Evolutionary conservation across 208 protist species (phyloP).

Genomic region (Trypanosoma caninum): DNA sequence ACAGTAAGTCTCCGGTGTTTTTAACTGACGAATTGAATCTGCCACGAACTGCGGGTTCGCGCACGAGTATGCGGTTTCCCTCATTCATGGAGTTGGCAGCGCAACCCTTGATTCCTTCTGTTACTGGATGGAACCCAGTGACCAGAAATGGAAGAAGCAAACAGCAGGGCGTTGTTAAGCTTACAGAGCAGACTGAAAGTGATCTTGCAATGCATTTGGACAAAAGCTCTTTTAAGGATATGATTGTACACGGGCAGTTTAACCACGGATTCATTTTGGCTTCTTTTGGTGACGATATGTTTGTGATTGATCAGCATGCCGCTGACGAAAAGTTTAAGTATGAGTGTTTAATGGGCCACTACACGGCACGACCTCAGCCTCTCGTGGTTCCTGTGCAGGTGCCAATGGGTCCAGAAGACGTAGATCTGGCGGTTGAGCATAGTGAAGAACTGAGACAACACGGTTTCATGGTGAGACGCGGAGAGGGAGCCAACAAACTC

Average conservation of each 20-base stretch:
- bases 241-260: constrained; percentile 93
- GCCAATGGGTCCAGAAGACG: constrained; percentile 69
- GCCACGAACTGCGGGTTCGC: constrained; percentile 26
- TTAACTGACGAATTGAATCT: constrained; percentile 39
- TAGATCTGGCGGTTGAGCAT: constrained; percentile 78
- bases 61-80: constrained; percentile 30
- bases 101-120: constrained; percentile 7
- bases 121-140: not conserved
- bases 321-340: constrained; percentile 95
- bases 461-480: constrained; percentile 81
- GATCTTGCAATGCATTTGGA: constrained; percentile 64
- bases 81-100: constrained; percentile 24
- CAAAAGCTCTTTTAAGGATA: constrained; percentile 83
- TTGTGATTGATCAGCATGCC: constrained; percentile 95
- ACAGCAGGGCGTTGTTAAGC: constrained; percentile 29
- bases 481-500: constrained; percentile 56
- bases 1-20: constrained; percentile 2
- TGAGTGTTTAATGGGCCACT: constrained; percentile 71
- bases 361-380: constrained; percentile 76
- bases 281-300: constrained; percentile 70
- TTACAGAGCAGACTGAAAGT: constrained; percentile 54
- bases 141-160: constrained; percentile 2
- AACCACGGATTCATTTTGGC: constrained; percentile 94
- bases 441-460: constrained; percentile 57
- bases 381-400: constrained; percentile 73